phyloP scores from a whole-genome alignment of 768 basidiomycete species.

The Pluteus cervinus region DNA sequence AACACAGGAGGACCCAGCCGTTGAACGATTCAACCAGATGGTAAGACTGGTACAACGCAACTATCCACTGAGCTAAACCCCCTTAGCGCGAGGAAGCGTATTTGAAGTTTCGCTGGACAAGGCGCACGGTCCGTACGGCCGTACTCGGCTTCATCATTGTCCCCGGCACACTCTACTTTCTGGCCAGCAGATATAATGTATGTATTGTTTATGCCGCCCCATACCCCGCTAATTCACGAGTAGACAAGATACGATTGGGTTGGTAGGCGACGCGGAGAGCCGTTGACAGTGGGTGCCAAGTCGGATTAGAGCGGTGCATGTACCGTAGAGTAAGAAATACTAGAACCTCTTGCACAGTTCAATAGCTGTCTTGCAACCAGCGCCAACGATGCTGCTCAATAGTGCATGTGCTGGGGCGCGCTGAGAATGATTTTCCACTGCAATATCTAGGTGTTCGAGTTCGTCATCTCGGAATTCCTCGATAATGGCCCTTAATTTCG shows the following conservation, averaged over 20 bases:
- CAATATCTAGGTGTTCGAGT: constrained; percentile 88
- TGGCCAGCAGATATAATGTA: constrained; percentile 40
- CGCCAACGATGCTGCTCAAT: constrained; percentile 77
- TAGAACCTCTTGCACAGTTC: constrained; percentile 81
- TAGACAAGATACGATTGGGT: constrained; percentile 52
- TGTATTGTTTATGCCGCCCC: constrained; percentile 11
- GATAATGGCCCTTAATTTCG: constrained; percentile 65
- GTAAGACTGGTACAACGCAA: constrained; percentile 19
- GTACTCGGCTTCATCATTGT: constrained; percentile 59
- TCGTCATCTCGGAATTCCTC: constrained; percentile 91
- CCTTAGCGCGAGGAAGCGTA: constrained; percentile 79
- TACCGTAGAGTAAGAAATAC: constrained; percentile 12
- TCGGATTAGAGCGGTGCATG: constrained; percentile 11
- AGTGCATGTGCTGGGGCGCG: constrained; percentile 89
- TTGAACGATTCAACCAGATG: constrained; percentile 52
- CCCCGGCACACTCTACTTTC: constrained; percentile 51
- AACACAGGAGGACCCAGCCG: constrained; percentile 46
- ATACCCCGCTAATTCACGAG: constrained; percentile 9
- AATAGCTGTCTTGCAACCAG: constrained; percentile 87
- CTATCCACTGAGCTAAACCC: constrained; percentile 6
- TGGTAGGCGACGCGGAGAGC: constrained; percentile 34
- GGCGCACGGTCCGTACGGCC: constrained; percentile 52
- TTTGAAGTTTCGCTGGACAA: constrained; percentile 77
- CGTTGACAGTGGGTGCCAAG: constrained; percentile 15
- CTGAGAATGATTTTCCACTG: constrained; percentile 83